Percentiles rank a stretch among this genome's conserved stretches.
Conservation (phyloP, 352 stramenopile species). For the Phytophthora tubulina region DNA sequence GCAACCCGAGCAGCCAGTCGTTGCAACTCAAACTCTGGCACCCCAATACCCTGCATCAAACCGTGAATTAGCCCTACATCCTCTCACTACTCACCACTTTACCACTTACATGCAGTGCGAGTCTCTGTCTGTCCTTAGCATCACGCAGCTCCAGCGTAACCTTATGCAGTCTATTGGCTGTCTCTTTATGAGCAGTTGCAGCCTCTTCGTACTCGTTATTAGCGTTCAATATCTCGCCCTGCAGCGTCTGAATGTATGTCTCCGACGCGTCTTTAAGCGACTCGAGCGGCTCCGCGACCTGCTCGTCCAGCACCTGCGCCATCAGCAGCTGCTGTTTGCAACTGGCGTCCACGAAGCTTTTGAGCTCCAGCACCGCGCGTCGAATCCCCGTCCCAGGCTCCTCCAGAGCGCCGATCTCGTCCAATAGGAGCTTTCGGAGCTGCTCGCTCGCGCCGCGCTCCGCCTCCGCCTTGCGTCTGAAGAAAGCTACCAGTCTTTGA, state of each 20-base stretch:
- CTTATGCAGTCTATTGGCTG: constrained; percentile 46
- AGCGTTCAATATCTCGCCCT: constrained; percentile 80
- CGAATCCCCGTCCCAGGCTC: constrained; percentile 73
- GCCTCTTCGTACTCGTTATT: constrained; percentile 75
- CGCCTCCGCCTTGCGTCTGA: constrained; percentile 69
- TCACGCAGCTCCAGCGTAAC: constrained; percentile 59
- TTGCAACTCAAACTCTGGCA: constrained; percentile 86
- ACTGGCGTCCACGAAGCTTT: constrained; percentile 66
- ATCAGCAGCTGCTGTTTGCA: constrained; percentile 79
- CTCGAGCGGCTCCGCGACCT: constrained; percentile 80
- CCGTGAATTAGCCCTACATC: constrained; percentile 2
- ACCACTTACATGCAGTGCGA: constrained; percentile 67
- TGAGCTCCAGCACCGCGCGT: constrained; percentile 67
- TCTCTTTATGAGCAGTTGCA: constrained; percentile 50
- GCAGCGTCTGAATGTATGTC: constrained; percentile 82
- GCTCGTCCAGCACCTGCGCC: constrained; percentile 83
- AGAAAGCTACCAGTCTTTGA: constrained; percentile 75
- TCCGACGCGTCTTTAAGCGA: constrained; percentile 81
- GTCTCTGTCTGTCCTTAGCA: constrained; percentile 65
- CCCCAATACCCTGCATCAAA: constrained; percentile 65
- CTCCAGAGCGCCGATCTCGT: constrained; percentile 71
- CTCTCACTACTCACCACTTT: not conserved
- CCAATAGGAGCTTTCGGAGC: constrained; percentile 60
- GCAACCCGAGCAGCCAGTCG: constrained; percentile 66
- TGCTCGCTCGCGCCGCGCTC: constrained; percentile 72